Evolutionary conservation across 805 yeast genomes (phyloP).

Genomic region (Candida piceae): DNA sequence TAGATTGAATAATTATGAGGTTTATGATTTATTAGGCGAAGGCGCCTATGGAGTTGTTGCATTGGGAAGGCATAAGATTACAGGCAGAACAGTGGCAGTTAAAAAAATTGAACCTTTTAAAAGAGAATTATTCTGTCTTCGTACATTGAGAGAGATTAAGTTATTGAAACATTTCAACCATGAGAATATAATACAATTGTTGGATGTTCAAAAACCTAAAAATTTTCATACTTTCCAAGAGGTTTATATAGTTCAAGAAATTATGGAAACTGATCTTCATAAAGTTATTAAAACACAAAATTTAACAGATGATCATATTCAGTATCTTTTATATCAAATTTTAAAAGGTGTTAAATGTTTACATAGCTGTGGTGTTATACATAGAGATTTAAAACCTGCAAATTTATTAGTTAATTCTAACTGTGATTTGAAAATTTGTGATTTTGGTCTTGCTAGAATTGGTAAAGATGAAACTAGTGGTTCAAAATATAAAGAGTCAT

Average conservation of each 20-base stretch:
- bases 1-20: conserved; percentile 57
- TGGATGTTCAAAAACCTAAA: conserved; percentile 62
- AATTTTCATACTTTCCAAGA: conserved; percentile 59
- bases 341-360: conserved; percentile 65
- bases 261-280: conserved; percentile 72
- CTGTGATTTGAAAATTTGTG: conserved; percentile 74
- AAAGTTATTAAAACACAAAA: conserved; percentile 52
- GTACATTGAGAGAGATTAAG: conserved; percentile 69
- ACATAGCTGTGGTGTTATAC: conserved; percentile 70
- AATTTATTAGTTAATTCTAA: conserved; percentile 61
- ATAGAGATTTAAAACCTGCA: conserved; percentile 73
- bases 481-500: conserved; percentile 24
- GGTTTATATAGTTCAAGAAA: conserved; percentile 71
- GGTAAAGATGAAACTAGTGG: conserved; percentile 39
- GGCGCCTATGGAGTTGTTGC: conserved; percentile 83
- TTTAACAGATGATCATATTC: conserved; percentile 62
- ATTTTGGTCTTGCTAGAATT: conserved; percentile 68
- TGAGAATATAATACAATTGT: conserved; percentile 64
- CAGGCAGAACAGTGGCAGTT: conserved; percentile 62
- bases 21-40: conserved; percentile 62
- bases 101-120: conserved; percentile 72
- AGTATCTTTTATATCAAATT: conserved; percentile 66
- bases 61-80: conserved; percentile 57
- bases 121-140: conserved; percentile 56
- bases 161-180: conserved; percentile 63